Conservation (phyloP, 768 basidiomycete genomes). For the Tylopilus sp. region DNA sequence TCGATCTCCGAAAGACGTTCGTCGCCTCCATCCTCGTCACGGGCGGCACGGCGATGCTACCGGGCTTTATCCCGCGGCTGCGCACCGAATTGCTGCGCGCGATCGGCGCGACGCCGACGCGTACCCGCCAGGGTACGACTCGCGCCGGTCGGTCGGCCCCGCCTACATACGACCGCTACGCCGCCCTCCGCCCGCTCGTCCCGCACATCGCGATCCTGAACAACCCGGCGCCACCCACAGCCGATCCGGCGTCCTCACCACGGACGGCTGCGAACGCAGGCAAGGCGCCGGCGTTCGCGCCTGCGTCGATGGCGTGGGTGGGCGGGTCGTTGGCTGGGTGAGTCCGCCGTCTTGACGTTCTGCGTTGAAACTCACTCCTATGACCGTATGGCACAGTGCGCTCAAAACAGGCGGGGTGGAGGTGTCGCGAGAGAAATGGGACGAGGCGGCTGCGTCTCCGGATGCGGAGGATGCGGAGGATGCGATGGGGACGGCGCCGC, state of each 20-base stretch:
- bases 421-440: slow-evolving; percentile 82
- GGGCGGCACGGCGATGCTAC: slow-evolving; percentile 89
- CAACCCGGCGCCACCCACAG: slow-evolving; percentile 54
- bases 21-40: slow-evolving; percentile 80
- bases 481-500: slow-evolving; percentile 15
- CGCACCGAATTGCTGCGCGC: slow-evolving; percentile 70
- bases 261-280: slow-evolving; percentile 64
- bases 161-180: slow-evolving; percentile 71
- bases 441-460: slow-evolving; percentile 52
- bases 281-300: slow-evolving; percentile 83
- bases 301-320: slow-evolving; percentile 83
- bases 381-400: slow-evolving; percentile 41
- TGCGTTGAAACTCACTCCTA: too few species aligned
- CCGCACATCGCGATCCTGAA: slow-evolving; percentile 81
- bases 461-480: slow-evolving; percentile 35
- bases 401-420: slow-evolving; percentile 86
- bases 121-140: slow-evolving; percentile 32
- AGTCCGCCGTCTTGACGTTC: slow-evolving; percentile 34
- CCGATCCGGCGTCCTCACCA: slow-evolving; percentile 34
- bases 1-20: slow-evolving; percentile 84
- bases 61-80: slow-evolving; percentile 90
- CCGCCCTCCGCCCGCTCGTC: slow-evolving; percentile 63
- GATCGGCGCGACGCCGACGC: slow-evolving; percentile 40
- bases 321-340: slow-evolving; percentile 92
- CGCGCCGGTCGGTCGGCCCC: slow-evolving; percentile 39